Percentiles rank a stretch among this genome's conserved stretches.
Evolutionary conservation across 495 filamentous ascomycete species (phyloP).

Genomic region (Lepraria neglecta): DNA sequence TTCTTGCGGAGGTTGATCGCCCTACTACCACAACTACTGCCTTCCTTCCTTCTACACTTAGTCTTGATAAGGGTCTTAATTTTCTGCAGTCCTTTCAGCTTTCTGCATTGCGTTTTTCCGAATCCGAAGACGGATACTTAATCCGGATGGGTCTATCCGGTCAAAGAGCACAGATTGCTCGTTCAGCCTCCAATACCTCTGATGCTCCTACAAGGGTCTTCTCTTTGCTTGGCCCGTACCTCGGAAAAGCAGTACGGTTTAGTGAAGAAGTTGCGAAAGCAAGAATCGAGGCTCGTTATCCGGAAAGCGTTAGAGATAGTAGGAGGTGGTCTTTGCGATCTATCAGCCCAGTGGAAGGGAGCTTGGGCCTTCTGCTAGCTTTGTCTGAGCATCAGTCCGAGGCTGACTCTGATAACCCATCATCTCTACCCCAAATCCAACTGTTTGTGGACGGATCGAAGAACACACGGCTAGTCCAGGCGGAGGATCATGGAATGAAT

Average conservation of each 20-base stretch:
- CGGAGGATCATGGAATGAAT: not conserved
- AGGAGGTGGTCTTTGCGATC: slow-evolving; percentile 72
- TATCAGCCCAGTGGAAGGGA: slow-evolving; percentile 51
- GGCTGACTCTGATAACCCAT: not conserved
- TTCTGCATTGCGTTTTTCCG: slow-evolving; percentile 65
- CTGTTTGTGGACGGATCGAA: not conserved
- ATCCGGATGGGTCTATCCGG: slow-evolving; percentile 63
- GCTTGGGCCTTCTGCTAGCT: slow-evolving; percentile 62
- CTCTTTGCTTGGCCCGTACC: slow-evolving; percentile 53
- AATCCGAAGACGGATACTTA: slow-evolving; percentile 64
- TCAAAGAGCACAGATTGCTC: not conserved
- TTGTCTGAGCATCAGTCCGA: slow-evolving; percentile 64
- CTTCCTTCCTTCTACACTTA: slow-evolving; percentile 44
- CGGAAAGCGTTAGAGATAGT: slow-evolving; percentile 70
- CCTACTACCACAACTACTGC: slow-evolving; percentile 31
- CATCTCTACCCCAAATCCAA: slow-evolving; percentile 6
- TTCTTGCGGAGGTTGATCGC: slow-evolving; percentile 78
- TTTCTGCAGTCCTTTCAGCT: slow-evolving; percentile 69
- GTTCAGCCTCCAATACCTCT: slow-evolving; percentile 1
- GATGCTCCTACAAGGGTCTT: slow-evolving; percentile 17
- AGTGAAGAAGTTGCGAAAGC: slow-evolving; percentile 84
- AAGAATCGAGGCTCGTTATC: slow-evolving; percentile 73
- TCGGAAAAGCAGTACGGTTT: slow-evolving; percentile 68
- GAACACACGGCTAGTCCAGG: not conserved
- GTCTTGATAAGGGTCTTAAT: slow-evolving; percentile 57